phyloP scores from a whole-genome alignment of 768 basidiomycete species.

The Kwoniella sp. region DNA sequence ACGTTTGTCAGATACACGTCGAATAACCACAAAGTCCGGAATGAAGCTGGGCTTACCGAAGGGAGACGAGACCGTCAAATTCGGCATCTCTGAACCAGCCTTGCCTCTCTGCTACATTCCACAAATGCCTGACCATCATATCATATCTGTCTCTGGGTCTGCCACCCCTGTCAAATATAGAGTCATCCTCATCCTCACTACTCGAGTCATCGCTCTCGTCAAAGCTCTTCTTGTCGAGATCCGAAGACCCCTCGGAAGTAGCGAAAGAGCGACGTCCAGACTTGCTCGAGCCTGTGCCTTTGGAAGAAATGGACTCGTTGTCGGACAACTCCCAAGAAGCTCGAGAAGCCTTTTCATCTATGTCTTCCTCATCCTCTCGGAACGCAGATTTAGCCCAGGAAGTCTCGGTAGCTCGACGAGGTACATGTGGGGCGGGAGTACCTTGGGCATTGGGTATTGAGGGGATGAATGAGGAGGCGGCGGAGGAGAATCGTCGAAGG shows the following conservation, averaged over 20 bases:
- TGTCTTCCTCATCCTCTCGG: conserved; percentile 30
- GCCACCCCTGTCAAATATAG: conserved; percentile 33
- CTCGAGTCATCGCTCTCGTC: conserved; percentile 14
- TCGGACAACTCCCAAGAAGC: conserved; percentile 51
- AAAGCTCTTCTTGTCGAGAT: conserved; percentile 25
- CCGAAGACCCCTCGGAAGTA: conserved; percentile 18
- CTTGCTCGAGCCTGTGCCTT: conserved; percentile 17
- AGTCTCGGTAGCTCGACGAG: conserved; percentile 43
- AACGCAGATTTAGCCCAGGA: conserved; percentile 12
- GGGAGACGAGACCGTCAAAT: conserved; percentile 50
- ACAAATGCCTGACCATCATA: conserved; percentile 53
- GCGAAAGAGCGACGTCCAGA: conserved; percentile 6
- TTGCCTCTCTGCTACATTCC: conserved; percentile 42
- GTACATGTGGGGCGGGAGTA: conserved; percentile 33
- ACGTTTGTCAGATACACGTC: no score
- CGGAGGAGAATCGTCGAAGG: conserved; percentile 46
- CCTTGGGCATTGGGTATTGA: conserved; percentile 33
- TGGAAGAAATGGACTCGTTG: conserved; percentile 26
- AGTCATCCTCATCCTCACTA: conserved; percentile 25
- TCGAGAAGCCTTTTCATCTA: conserved; percentile 33
- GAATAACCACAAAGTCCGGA: no score
- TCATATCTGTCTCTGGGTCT: conserved; percentile 40
- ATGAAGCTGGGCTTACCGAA: conserved; percentile 38
- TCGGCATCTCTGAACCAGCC: conserved; percentile 54
- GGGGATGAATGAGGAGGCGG: conserved; percentile 37